Percentiles rank a stretch among this genome's conserved stretches.
Evolutionary conservation across 257 asterid species (phyloP).

Genomic region (Gentiana straminea): DNA sequence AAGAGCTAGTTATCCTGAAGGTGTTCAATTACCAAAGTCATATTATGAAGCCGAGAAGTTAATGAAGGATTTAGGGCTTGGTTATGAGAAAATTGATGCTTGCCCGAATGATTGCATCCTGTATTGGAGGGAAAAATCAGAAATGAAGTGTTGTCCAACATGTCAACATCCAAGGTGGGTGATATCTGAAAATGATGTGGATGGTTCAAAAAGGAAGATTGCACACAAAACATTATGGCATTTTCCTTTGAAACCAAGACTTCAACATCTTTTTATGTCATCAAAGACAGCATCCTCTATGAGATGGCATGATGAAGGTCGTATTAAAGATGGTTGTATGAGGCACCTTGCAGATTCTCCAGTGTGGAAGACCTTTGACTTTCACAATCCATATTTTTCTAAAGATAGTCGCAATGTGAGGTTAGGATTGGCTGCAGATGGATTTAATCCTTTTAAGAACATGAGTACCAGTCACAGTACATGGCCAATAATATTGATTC

Average conservation of each 20-base stretch:
- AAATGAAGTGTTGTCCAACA: neutral
- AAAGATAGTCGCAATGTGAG: neutral
- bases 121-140: neutral
- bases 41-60: neutral
- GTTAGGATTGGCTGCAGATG: neutral
- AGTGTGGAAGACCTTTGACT: neutral
- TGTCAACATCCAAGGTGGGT: neutral
- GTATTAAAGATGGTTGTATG: too few species aligned
- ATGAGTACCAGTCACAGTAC: neutral
- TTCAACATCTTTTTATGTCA: neutral
- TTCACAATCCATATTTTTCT: neutral
- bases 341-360: neutral
- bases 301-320: too few species aligned
- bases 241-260: too few species aligned
- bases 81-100: neutral
- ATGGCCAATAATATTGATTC: neutral
- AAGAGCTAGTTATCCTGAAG: too few species aligned
- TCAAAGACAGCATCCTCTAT: neutral
- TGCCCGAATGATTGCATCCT: neutral
- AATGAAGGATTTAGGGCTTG: neutral
- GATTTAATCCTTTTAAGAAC: conserved; percentile 1
- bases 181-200: neutral
- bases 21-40: neutral
- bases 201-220: neutral
- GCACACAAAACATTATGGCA: neutral